Conservation (phyloP, 2,329 filamentous ascomycete genomes). For the Intubia oerlemansii region DNA sequence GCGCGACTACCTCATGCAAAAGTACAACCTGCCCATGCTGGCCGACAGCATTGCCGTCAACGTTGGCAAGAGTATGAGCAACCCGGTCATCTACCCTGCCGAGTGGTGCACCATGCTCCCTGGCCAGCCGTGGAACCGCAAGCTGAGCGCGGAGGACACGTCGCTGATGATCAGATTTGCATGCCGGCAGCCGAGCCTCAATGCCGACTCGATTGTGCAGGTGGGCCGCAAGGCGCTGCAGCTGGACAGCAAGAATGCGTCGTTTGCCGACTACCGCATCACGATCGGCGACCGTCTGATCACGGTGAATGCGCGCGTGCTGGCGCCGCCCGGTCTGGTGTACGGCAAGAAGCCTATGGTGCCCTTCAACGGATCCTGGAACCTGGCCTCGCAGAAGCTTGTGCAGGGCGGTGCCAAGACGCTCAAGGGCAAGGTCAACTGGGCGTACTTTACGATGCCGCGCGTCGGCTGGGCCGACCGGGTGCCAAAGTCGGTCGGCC, state of each 20-base stretch:
- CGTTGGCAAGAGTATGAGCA: constrained; percentile 28
- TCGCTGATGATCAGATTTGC: constrained; percentile 51
- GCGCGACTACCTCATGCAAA: constrained; percentile 3
- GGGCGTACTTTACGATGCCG: constrained; percentile 17
- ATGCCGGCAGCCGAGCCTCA: constrained; percentile 41
- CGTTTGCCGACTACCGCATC: constrained; percentile 39
- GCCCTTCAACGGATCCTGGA: constrained; percentile 39
- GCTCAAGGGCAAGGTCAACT: constrained; percentile 29
- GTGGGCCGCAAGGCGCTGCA: constrained; percentile 35
- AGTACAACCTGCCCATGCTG: too few relatives aligned
- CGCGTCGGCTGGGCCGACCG: not conserved
- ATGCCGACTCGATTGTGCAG: constrained; percentile 41
- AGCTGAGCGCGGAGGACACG: constrained; percentile 39
- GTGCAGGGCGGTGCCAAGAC: constrained; percentile 20
- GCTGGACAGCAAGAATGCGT: constrained; percentile 23
- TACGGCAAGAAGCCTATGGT: constrained; percentile 25
- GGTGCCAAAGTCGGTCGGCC: not conserved
- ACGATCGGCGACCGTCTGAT: constrained; percentile 38
- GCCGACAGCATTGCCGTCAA: constrained; percentile 34
- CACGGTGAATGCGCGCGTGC: constrained; percentile 50
- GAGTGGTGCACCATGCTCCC: constrained; percentile 42
- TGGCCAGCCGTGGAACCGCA: constrained; percentile 40
- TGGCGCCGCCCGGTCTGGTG: constrained; percentile 34
- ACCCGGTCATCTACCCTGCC: constrained; percentile 42
- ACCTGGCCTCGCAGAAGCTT: constrained; percentile 38